These are phyloP conservation scores for Leucosporidium creatinivorum DNA, from an alignment of 768 basidiomycete species.

Conservation along the genomic window DNA sequence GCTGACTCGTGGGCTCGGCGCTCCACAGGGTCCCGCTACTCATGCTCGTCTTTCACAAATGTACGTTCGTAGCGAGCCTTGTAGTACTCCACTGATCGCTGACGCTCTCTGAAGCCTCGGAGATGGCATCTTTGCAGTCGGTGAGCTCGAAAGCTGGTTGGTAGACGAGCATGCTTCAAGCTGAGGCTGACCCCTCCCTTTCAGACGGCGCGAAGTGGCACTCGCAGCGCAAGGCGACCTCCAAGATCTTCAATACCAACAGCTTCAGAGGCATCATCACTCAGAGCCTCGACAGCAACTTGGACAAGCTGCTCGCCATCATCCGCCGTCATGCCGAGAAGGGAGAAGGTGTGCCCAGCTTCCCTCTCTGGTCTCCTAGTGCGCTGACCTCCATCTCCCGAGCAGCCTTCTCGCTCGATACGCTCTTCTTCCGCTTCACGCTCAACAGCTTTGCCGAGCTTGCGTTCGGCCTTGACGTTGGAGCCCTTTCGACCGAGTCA, in stretches of 20 bases:
- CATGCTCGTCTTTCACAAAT: too few relatives aligned
- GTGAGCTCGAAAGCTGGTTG: background rate
- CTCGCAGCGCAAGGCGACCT: conserved; percentile 2
- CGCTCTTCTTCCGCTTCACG: conserved; percentile 30
- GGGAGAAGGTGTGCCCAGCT: background rate
- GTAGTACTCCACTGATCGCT: too few relatives aligned
- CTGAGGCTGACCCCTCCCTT: background rate
- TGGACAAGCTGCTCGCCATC: conserved; percentile 8
- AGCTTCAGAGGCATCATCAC: conserved; percentile 22
- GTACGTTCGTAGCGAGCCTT: too few relatives aligned
- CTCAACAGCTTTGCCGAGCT: conserved; percentile 20
- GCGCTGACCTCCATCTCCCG: background rate
- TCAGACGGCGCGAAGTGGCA: conserved; percentile 13
- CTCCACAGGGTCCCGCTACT: too few relatives aligned
- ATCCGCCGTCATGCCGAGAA: conserved; percentile 15
- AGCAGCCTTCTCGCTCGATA: conserved; percentile 9
- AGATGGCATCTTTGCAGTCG: background rate
- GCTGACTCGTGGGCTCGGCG: too few relatives aligned
- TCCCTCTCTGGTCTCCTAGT: background rate
- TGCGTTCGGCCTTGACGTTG: conserved; percentile 15
- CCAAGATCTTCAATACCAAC: conserved; percentile 17
- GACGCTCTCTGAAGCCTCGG: too few relatives aligned
- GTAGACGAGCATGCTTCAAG: background rate
- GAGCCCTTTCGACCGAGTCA: conserved; percentile 13
- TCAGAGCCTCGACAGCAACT: background rate